Conservation (phyloP, 2,329 filamentous ascomycete genomes). For the Cercospora janseana region DNA sequence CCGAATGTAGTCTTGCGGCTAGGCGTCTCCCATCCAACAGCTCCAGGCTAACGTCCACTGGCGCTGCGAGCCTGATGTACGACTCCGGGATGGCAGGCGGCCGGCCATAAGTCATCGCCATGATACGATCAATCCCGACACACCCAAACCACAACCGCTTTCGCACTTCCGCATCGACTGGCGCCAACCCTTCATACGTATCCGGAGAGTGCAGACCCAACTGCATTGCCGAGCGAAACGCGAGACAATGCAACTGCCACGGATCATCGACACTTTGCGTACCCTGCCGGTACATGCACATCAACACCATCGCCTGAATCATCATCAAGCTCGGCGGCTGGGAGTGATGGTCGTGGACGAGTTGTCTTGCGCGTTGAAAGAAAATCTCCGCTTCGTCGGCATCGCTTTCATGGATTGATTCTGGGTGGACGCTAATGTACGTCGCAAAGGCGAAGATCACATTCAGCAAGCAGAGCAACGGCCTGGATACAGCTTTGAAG, state of each 20-base stretch:
- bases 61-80: too few relatives aligned
- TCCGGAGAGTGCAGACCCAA: constrained; percentile 4
- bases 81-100: too few relatives aligned
- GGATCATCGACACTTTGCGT: constrained; percentile 1
- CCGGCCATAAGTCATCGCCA: too few relatives aligned
- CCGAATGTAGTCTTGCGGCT: too few relatives aligned
- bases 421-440: constrained; percentile 4
- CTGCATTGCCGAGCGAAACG: constrained; percentile 6
- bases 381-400: constrained; percentile 3
- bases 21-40: too few relatives aligned
- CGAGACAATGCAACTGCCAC: constrained; percentile 5
- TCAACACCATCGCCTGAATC: constrained; percentile 7
- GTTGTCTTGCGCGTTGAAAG: constrained; percentile 1
- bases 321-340: background rate
- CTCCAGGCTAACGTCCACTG: too few relatives aligned
- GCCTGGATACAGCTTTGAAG: background rate
- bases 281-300: constrained; percentile 10
- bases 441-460: constrained; percentile 13
- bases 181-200: background rate
- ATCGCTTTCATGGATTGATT: background rate
- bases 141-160: too few relatives aligned
- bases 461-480: constrained; percentile 4
- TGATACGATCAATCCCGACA: too few relatives aligned
- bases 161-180: too few relatives aligned
- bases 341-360: background rate